A percentile compares a stretch with the other conserved stretches of the same genome.
These are phyloP conservation scores for Lactarius hengduanensis DNA, from an alignment of 768 basidiomycete species.

Conservation along the genomic window DNA sequence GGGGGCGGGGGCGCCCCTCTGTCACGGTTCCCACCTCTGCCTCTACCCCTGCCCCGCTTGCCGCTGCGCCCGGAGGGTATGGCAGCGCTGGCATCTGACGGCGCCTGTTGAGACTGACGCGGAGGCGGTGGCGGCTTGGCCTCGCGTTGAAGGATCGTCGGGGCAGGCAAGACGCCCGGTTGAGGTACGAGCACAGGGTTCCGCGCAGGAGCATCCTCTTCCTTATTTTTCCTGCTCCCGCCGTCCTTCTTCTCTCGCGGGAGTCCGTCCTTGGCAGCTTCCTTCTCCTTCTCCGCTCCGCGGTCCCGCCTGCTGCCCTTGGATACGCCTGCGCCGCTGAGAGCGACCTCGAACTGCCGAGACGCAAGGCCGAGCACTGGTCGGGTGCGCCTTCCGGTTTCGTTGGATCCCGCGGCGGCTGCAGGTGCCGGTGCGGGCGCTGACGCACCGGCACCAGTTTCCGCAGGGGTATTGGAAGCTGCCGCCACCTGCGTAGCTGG, in stretches of 20 bases:
- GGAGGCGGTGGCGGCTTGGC: constrained; percentile 1
- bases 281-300: constrained; percentile 32
- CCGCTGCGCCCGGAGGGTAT: constrained; percentile 1
- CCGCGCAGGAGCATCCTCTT: constrained; percentile 4
- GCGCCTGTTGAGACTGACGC: constrained; percentile 8
- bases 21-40: constrained; percentile 12
- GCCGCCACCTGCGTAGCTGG: not conserved
- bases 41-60: constrained; percentile 21
- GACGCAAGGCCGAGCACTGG: constrained; percentile 63
- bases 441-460: not conserved
- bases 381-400: constrained; percentile 37
- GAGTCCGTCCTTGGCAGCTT: constrained; percentile 27
- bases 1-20: constrained; percentile 6
- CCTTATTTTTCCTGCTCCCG: constrained; percentile 13
- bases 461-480: constrained; percentile 17
- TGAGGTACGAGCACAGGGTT: constrained; percentile 1
- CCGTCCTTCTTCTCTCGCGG: constrained; percentile 25
- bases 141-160: constrained; percentile 34
- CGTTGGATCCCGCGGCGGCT: constrained; percentile 37
- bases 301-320: constrained; percentile 33
- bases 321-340: constrained; percentile 61
- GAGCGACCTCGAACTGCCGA: constrained; percentile 70
- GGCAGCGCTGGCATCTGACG: not conserved
- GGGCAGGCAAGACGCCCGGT: constrained; percentile 26
- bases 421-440: constrained; percentile 21